Base-by-base conservation (phyloP, 768 basidiomycete species). In the Boletus rubropictus region DNA sequence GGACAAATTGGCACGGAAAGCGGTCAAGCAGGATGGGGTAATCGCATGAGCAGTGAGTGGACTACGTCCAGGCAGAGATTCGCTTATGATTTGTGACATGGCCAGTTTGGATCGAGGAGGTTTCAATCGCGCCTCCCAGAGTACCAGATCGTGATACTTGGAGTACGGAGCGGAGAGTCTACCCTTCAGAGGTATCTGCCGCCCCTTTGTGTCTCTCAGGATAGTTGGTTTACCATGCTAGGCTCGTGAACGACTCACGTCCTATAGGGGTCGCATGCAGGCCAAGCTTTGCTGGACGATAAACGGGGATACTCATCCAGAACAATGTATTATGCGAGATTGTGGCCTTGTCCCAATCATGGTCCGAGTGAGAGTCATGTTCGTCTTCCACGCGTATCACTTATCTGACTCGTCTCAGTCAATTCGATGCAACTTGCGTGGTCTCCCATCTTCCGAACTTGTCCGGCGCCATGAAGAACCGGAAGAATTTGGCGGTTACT, bases 401-500 rank as follows among this genome's bases (percentile, higher is more conserved):
- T 28, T 17, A 34, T 42, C 25, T 52, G 36, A 61, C 25, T 18
- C 2, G 0, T 17, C 18, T 40, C 53, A 96, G 89, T 97, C 95
- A 8, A 83, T 81, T 18, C 76, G 95, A 49, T 99, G 96, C 63
- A 96, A 97, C 66, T 68, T 98, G n/a, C 83, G 84, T 37, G 77
- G 77, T 28, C 76, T 96, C 67, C 80, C 91, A 2, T 88, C 95
- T 8, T 78, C 86, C 8, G 86, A 91, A 38, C 82, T 99, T 37
- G 91, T 98, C 46, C 71, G 74, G 46, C 84, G 85, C 51, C 87
- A 95, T 63, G 96, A 99, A 75, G 96, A 99, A 60, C 84, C 96
- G 1, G 92, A 96, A 70, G 96, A 98, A 67, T 97, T 97, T 61
- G 96, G 96, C 43, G 96, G 95, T 24, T 98, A 99, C 70, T 99